Evolutionary conservation across 2,329 filamentous ascomycete species (phyloP), one percentile per base, ranked within the genome.

Genomic region (Huntiella omanensis): DNA sequence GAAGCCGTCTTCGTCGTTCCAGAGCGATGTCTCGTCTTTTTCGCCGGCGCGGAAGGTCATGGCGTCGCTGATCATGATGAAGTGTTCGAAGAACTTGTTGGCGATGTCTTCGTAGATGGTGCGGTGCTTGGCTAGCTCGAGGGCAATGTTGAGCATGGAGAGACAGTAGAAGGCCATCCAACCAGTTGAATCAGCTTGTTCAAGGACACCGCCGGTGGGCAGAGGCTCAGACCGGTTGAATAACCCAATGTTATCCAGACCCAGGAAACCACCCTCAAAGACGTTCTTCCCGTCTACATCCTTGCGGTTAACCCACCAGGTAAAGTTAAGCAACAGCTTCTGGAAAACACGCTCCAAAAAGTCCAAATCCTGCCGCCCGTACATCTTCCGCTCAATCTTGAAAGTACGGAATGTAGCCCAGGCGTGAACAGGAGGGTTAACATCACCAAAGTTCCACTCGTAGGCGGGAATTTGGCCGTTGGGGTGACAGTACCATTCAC

Each of bases 121-220:
- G 40, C 91, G 80, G 60, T 95, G 85, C 65, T 96, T 96, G 49
- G 88, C 87, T 54, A 96, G 71, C 64, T 96, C 91, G 10, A 96
- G 72, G 11, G 87, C 80, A 57, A 96, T 96, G 64, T 96, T 96
- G 57, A 96, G 71, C 88, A 96, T 96, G 64, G 78, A 86, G 52
- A 96, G 65, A 57, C 82, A 94, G 67, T 93, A 96, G 62, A 96
- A 96, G 7, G 84, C 88, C 88, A 96, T 96, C 88, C 88, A 96
- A 32, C 88, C 88, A 7, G 88, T 96, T 59, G 86, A 94, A 68
- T 96, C 88, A 13, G 91, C 91, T 64, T 96, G 88, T 62, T 96
- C 88, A 6, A 96, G 73, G 2, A 86, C 80, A 62, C 91, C 88
- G 32, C 88, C 88, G 0, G 91, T 96, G 1, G 88, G 88, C 35